Evolutionary conservation across 202 grass and related monocot species (phyloP).

Genomic region (Cymbopogon flexuosus): DNA sequence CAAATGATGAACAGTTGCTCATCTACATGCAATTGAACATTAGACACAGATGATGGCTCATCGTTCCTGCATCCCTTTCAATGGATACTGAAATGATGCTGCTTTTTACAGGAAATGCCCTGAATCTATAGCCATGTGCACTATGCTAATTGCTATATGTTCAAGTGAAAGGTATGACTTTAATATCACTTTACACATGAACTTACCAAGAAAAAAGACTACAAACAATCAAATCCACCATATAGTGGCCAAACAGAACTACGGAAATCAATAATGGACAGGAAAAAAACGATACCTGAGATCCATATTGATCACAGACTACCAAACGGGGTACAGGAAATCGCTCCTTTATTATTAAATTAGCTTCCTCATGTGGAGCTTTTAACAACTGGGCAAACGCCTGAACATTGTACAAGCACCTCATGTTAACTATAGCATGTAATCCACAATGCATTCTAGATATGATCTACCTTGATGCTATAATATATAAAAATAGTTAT

Average conservation of each 20-base stretch:
- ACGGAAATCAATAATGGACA: slow-evolving; percentile 2
- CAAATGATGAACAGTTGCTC: background rate
- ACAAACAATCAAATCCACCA: background rate
- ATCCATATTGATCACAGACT: slow-evolving; percentile 83
- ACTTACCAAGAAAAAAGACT: too few species aligned
- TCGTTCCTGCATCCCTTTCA: background rate
- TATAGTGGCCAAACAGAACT: background rate
- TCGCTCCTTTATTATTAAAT: slow-evolving; percentile 70
- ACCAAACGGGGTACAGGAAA: slow-evolving; percentile 92
- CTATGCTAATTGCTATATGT: background rate
- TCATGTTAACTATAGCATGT: slow-evolving; percentile 6
- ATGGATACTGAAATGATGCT: background rate
- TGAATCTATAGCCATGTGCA: background rate
- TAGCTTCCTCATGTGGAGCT: slow-evolving; percentile 77
- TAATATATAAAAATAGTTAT: background rate
- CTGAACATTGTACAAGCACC: slow-evolving; percentile 39
- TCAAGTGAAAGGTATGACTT: slow-evolving; percentile 2
- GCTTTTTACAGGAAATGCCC: background rate
- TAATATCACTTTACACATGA: background rate
- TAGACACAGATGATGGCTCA: background rate
- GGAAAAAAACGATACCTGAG: slow-evolving; percentile 49
- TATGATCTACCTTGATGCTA: background rate
- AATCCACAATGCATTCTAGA: slow-evolving; percentile 10
- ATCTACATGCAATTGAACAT: background rate
- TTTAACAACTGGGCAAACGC: slow-evolving; percentile 73